A percentile compares a stretch with the other conserved stretches of the same genome.
These are phyloP conservation scores for Aspergillus sergii DNA, from an alignment of 2,329 filamentous ascomycete genomes.

Conservation along the genomic window DNA sequence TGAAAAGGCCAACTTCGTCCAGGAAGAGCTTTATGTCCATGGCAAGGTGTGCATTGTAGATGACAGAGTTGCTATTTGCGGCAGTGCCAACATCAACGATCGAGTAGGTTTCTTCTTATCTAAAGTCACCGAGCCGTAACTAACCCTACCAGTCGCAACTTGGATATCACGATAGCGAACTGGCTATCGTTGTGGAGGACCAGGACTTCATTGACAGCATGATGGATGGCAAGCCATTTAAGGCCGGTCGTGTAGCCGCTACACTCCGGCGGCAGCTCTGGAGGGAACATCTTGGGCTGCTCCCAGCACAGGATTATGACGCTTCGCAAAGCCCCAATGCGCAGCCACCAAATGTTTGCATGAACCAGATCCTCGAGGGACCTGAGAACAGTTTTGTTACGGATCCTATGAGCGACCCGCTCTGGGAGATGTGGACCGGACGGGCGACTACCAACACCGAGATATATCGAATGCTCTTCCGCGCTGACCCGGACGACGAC, in stretches of 20 bases:
- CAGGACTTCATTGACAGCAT: slow-evolving; percentile 66
- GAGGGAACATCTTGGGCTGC: slow-evolving; percentile 86
- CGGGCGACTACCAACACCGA: slow-evolving; percentile 79
- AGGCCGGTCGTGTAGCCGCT: slow-evolving; percentile 74
- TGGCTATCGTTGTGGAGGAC: slow-evolving; percentile 87
- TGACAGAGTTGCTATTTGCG: slow-evolving; percentile 79
- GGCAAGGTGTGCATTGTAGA: slow-evolving; percentile 83
- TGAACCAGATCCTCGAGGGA: slow-evolving; percentile 75
- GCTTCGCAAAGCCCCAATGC: slow-evolving; percentile 73
- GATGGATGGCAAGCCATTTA: slow-evolving; percentile 74
- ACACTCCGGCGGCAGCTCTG: slow-evolving; percentile 83
- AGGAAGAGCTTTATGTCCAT: slow-evolving; percentile 95
- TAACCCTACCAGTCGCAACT: slow-evolving; percentile 64
- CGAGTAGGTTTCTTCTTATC: slow-evolving; percentile 42
- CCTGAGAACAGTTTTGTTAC: slow-evolving; percentile 68
- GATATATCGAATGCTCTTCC: slow-evolving; percentile 79
- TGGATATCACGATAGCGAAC: slow-evolving; percentile 82
- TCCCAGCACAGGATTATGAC: slow-evolving; percentile 71
- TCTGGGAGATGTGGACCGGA: slow-evolving; percentile 71
- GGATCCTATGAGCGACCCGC: slow-evolving; percentile 71
- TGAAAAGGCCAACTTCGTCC: slow-evolving; percentile 86
- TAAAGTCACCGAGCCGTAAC: slow-evolving; percentile 6
- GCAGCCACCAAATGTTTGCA: slow-evolving; percentile 68
- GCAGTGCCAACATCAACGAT: slow-evolving; percentile 71
- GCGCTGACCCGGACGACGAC: slow-evolving; percentile 84